Percentiles rank a stretch among this genome's conserved stretches.
phyloP scores from a whole-genome alignment of 192 early-diverging fungal species.

The Backusella tuberculispora region DNA sequence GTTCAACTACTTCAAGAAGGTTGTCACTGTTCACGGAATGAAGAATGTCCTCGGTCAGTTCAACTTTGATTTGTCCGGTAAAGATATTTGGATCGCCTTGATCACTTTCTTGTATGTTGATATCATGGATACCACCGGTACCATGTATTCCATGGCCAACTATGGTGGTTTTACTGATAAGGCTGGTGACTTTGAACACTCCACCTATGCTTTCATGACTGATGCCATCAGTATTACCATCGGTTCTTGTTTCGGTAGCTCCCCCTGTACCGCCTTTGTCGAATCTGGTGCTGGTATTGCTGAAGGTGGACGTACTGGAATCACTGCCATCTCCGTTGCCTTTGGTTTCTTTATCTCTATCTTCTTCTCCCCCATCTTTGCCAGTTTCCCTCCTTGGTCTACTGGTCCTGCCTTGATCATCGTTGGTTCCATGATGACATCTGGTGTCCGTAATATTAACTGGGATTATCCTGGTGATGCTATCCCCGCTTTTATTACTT shows the following conservation, averaged over 20 bases:
- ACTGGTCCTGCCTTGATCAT: slow-evolving; percentile 81
- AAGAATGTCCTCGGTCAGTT: slow-evolving; percentile 59
- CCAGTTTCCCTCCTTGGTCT: slow-evolving; percentile 82
- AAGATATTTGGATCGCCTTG: slow-evolving; percentile 78
- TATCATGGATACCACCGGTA: slow-evolving; percentile 85
- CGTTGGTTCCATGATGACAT: slow-evolving; percentile 82
- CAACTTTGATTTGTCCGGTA: slow-evolving; percentile 63
- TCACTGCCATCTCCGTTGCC: slow-evolving; percentile 69
- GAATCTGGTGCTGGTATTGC: slow-evolving; percentile 85
- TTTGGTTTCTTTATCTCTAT: slow-evolving; percentile 77
- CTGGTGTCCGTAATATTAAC: slow-evolving; percentile 71
- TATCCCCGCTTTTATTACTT: slow-evolving; percentile 78
- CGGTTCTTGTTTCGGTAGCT: slow-evolving; percentile 74
- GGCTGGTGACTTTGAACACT: slow-evolving; percentile 80
- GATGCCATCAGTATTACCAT: slow-evolving; percentile 70
- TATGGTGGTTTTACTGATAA: slow-evolving; percentile 80
- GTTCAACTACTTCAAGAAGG: slow-evolving; percentile 75
- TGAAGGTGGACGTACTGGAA: slow-evolving; percentile 79
- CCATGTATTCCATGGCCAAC: slow-evolving; percentile 84
- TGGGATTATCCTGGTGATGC: slow-evolving; percentile 78
- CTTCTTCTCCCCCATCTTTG: slow-evolving; percentile 86
- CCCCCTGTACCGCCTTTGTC: slow-evolving; percentile 79
- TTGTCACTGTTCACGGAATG: slow-evolving; percentile 68
- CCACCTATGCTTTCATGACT: slow-evolving; percentile 71
- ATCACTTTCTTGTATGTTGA: slow-evolving; percentile 88